Conservation (phyloP, 2,329 filamentous ascomycete species). For the Nemania diffusa region DNA sequence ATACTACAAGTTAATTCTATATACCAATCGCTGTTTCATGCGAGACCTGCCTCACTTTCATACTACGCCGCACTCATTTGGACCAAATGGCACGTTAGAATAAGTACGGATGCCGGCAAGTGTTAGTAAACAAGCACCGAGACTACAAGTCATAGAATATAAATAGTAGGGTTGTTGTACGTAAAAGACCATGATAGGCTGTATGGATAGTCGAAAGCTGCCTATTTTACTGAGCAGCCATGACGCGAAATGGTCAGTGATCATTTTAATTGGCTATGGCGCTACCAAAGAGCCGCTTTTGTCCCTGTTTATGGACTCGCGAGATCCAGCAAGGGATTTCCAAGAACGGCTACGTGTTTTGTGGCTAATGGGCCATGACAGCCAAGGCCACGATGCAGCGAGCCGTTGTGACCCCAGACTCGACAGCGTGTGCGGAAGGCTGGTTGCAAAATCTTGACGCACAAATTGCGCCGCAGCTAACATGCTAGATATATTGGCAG, state of each 20-base stretch:
- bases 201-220: neutral
- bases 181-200: neutral
- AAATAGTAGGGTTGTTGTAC: neutral
- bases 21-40: neutral
- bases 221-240: neutral
- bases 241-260: neutral
- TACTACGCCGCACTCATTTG: neutral
- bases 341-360: slow-evolving; percentile 21
- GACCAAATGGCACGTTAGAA: neutral
- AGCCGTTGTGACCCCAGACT: slow-evolving; percentile 32
- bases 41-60: neutral
- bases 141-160: neutral
- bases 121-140: neutral
- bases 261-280: neutral
- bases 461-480: neutral
- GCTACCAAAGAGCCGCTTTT: neutral
- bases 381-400: slow-evolving; percentile 32
- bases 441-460: slow-evolving; percentile 25
- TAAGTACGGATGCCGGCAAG: neutral
- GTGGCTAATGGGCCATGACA: slow-evolving; percentile 22
- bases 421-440: slow-evolving; percentile 18
- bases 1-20: neutral
- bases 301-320: neutral
- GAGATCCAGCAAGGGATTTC: neutral
- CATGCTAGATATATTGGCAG: slow-evolving; percentile 11